A percentile compares a stretch with the other conserved stretches of the same genome.
These are phyloP conservation scores for Rhizomucor pusillus DNA, from an alignment of 371 early-diverging fungal species.

Conservation along the genomic window DNA sequence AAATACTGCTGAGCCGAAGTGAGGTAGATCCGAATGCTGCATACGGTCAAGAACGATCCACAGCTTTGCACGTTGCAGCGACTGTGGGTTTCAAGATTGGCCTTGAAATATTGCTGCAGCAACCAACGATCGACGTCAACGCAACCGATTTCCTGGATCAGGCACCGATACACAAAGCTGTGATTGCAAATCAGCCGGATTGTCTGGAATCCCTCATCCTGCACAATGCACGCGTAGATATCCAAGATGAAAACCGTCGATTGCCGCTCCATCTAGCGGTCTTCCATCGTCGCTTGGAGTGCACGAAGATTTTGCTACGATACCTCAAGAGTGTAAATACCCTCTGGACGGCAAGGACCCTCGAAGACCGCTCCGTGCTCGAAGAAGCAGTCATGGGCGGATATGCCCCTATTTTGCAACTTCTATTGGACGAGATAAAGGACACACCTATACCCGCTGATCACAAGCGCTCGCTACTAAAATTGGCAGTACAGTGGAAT, in stretches of 20 bases:
- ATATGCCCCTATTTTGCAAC: slow-evolving; percentile 16
- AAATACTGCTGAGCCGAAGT: slow-evolving; percentile 17
- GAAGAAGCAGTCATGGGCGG: slow-evolving; percentile 32
- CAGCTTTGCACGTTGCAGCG: slow-evolving; percentile 41
- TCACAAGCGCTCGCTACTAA: not conserved
- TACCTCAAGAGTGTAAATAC: slow-evolving; percentile 6
- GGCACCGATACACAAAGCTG: slow-evolving; percentile 36
- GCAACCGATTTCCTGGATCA: slow-evolving; percentile 18
- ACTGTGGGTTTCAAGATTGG: slow-evolving; percentile 29
- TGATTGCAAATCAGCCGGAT: slow-evolving; percentile 23
- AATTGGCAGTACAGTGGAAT: slow-evolving; percentile 20
- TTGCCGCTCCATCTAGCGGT: slow-evolving; percentile 32
- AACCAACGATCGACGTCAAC: slow-evolving; percentile 29
- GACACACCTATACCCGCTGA: no score
- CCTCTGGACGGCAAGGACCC: slow-evolving; percentile 6
- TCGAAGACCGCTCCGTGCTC: slow-evolving; percentile 13
- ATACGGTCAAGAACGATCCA: slow-evolving; percentile 28
- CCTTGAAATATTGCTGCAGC: slow-evolving; percentile 22
- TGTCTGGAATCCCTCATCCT: slow-evolving; percentile 22
- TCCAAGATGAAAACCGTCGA: slow-evolving; percentile 18
- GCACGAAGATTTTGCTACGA: slow-evolving; percentile 15
- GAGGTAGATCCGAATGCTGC: slow-evolving; percentile 30
- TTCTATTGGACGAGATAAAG: slow-evolving; percentile 8
- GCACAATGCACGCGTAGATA: slow-evolving; percentile 26
- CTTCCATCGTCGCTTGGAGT: slow-evolving; percentile 20